These are phyloP conservation scores for Neophaeococcomyces aloes DNA, from an alignment of 2,329 filamentous ascomycete species.

Conservation along the genomic window DNA sequence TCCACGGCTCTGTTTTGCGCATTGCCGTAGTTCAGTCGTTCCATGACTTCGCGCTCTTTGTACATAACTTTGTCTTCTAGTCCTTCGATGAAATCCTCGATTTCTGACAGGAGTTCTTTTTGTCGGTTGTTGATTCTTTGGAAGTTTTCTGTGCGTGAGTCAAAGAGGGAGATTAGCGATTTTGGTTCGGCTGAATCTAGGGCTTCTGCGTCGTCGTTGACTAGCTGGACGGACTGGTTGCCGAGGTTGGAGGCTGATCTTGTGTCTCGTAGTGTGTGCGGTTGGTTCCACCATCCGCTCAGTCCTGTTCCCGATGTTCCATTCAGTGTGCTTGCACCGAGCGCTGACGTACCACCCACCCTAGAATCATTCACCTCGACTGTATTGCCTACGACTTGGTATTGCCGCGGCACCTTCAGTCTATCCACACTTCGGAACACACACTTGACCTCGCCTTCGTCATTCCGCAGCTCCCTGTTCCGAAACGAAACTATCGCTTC, in stretches of 20 bases:
- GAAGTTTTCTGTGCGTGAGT: slow-evolving; percentile 53
- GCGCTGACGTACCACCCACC: neutral
- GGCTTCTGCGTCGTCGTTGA: slow-evolving; percentile 35
- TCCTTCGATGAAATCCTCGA: slow-evolving; percentile 54
- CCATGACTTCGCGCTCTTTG: slow-evolving; percentile 35
- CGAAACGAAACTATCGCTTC: slow-evolving; percentile 48
- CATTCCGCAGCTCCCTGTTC: slow-evolving; percentile 47
- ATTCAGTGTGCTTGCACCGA: slow-evolving; percentile 6
- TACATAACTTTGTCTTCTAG: slow-evolving; percentile 44
- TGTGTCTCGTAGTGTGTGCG: slow-evolving; percentile 18
- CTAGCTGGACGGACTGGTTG: slow-evolving; percentile 36
- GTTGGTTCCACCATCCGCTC: slow-evolving; percentile 24
- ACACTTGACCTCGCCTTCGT: slow-evolving; percentile 59
- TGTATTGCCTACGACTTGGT: slow-evolving; percentile 38
- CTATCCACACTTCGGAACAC: slow-evolving; percentile 66
- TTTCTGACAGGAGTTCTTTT: slow-evolving; percentile 50
- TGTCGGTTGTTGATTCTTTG: slow-evolving; percentile 47
- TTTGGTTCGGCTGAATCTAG: slow-evolving; percentile 37
- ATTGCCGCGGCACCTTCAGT: slow-evolving; percentile 57
- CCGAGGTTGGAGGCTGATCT: slow-evolving; percentile 24
- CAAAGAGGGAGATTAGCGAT: slow-evolving; percentile 56
- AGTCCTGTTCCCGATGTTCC: slow-evolving; percentile 12
- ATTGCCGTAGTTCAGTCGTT: slow-evolving; percentile 49
- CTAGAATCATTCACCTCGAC: slow-evolving; percentile 3
- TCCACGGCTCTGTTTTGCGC: slow-evolving; percentile 30